Percentiles rank a stretch among this genome's conserved stretches.
Conservation (phyloP, 78 protist species). For the Polysphondylium violaceum region DNA sequence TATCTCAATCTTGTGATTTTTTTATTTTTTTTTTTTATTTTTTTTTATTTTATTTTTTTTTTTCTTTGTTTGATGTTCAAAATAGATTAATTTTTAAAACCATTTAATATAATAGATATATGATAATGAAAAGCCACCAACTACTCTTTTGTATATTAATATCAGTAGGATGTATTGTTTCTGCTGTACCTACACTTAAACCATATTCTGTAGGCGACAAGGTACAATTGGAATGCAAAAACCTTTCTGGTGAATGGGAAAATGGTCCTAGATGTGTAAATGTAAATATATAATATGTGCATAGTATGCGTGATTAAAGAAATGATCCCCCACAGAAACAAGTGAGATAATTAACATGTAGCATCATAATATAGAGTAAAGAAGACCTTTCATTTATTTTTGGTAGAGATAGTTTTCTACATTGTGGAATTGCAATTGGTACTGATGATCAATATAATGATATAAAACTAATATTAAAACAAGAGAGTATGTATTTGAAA, state of each 20-base stretch:
- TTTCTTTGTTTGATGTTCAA: no score
- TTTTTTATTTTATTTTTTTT: no score
- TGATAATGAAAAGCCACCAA: neutral
- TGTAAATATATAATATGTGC: neutral
- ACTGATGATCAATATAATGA: neutral
- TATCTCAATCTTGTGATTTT: neutral
- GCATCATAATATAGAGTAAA: neutral
- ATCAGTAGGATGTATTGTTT: neutral
- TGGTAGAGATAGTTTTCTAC: constrained; percentile 44
- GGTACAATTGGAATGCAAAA: constrained; percentile 41
- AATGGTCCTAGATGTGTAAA: constrained; percentile 36
- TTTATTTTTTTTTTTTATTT: no score
- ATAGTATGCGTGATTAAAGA: neutral
- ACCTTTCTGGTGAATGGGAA: constrained; percentile 39
- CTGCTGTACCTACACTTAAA: neutral
- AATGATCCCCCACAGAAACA: neutral
- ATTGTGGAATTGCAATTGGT: constrained; percentile 12
- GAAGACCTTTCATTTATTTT: constrained; percentile 19
- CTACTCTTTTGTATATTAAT: neutral
- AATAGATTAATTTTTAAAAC: no score
- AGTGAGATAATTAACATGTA: neutral
- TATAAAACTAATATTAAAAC: neutral
- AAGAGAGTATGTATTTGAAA: neutral
- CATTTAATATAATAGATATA: no score
- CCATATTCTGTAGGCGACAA: constrained; percentile 28